phyloP scores from a whole-genome alignment of 768 basidiomycete genomes.

The Favolaschia claudopus region DNA sequence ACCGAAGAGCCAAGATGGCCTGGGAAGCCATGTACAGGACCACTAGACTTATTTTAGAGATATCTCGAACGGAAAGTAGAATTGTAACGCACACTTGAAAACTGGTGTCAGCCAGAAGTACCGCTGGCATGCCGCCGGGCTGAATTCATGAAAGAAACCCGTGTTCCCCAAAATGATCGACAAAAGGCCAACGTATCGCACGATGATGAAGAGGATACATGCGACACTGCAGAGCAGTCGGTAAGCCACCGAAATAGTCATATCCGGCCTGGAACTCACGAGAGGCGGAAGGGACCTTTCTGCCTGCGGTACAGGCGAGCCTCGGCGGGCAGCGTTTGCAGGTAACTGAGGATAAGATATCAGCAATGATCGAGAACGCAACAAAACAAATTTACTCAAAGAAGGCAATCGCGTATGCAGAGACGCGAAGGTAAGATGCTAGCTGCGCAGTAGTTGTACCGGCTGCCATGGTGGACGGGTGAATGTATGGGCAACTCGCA shows the following conservation, averaged over 20 bases:
- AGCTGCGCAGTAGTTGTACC: slow-evolving; percentile 8
- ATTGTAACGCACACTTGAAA: slow-evolving; percentile 14
- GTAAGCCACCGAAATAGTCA: not conserved
- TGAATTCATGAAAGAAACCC: slow-evolving; percentile 26
- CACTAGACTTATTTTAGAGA: not conserved
- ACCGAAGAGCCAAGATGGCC: slow-evolving; percentile 15
- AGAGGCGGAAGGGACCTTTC: not conserved
- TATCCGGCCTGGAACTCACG: not conserved
- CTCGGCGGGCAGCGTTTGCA: slow-evolving; percentile 16
- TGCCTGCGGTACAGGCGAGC: slow-evolving; percentile 12
- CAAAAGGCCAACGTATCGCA: slow-evolving; percentile 19
- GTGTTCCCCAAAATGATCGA: slow-evolving; percentile 7
- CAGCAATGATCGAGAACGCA: not conserved
- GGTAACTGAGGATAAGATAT: not conserved
- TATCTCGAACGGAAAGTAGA: not conserved
- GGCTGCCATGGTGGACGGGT: not conserved
- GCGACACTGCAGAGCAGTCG: not conserved
- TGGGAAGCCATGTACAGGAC: slow-evolving; percentile 13
- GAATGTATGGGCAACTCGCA: too few species aligned
- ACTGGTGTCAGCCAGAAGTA: slow-evolving; percentile 17
- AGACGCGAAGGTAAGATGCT: slow-evolving; percentile 12
- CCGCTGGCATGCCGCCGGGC: not conserved
- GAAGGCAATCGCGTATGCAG: slow-evolving; percentile 8
- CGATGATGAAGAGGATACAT: slow-evolving; percentile 24
- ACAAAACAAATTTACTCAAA: slow-evolving; percentile 6